A percentile compares a stretch with the other conserved stretches of the same genome.
phyloP scores from a whole-genome alignment of 2,329 filamentous ascomycete species.

The Fusarium subtropicale region DNA sequence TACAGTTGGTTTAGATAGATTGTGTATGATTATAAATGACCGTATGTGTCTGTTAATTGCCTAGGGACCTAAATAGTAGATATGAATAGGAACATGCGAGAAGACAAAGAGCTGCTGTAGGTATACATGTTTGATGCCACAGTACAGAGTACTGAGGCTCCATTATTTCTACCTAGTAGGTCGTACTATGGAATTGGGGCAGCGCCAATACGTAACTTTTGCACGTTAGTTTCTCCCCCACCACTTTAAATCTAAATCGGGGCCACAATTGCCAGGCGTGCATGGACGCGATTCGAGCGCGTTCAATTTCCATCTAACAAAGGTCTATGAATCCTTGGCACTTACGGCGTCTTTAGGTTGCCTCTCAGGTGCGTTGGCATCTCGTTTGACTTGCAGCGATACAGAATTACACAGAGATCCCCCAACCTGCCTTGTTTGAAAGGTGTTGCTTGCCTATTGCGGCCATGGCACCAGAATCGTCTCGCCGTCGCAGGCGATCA shows the following conservation, averaged over 20 bases:
- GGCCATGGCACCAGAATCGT: slow-evolving; percentile 48
- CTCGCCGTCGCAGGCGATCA: slow-evolving; percentile 59
- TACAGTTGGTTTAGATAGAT: not conserved
- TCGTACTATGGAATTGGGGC: not conserved
- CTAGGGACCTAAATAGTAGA: no score
- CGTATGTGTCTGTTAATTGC: not conserved
- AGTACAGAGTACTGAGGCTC: not conserved
- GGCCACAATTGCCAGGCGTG: slow-evolving; percentile 37
- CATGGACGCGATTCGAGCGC: slow-evolving; percentile 42
- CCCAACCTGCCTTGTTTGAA: not conserved
- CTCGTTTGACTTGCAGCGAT: not conserved
- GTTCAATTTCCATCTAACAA: slow-evolving; percentile 28
- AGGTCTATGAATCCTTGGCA: not conserved
- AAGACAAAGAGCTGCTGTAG: not conserved
- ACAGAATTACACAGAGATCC: not conserved
- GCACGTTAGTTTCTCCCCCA: slow-evolving; percentile 23
- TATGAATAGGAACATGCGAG: not conserved
- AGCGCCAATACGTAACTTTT: not conserved
- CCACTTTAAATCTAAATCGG: slow-evolving; percentile 43
- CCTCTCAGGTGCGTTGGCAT: not conserved
- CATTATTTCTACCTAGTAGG: not conserved
- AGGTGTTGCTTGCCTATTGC: not conserved
- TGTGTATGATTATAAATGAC: not conserved
- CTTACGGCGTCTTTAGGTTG: not conserved
- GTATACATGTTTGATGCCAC: not conserved